Evolutionary conservation across 139 green algal species (phyloP), one percentile per base, ranked within the genome.

Genomic region (Astrephomene gubernaculifera): DNA sequence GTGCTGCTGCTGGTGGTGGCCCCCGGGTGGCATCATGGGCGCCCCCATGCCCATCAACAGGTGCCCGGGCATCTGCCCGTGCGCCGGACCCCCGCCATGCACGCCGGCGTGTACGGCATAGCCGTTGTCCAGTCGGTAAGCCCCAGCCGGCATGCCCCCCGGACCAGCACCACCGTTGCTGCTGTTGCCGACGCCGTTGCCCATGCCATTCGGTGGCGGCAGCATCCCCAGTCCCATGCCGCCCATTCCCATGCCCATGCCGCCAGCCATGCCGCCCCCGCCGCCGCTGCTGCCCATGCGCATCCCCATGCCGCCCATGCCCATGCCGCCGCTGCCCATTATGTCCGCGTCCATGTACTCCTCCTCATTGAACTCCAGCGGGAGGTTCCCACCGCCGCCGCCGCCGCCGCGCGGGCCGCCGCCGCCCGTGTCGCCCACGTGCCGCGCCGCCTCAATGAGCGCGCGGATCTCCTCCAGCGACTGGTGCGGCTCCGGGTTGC

Each of bases 401-500:
- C n/a, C n/a, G n/a, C n/a, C n/a, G n/a, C n/a, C 12, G 41, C 19
- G 35, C 29, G 10, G 27, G 53, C 44, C 27, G 45, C 53, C n/a
- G 22, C 69, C 53, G 10, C 35, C 64, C 14, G 63, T 4, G 44
- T 84, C 78, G 24, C 78, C 78, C 24, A 84, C 31, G 12, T 33
- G 49, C 14, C 86, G 63, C 14, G 87, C 87, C 31, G 65, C 35
- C 35, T 86, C 43, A 31, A 93, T 89, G 54, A 94, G 80, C 19
- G 17, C 35, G 57, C 84, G 82, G 86, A 94, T 93, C 21, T 92
- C 91, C 6, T 94, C 91, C 54, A 93, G 60, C n/a, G 54, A 86
- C 82, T 94, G 90, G 19, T 81, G 65, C 21, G 90, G 86, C 61
- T 87, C 81, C 14, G 86, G 64, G 29, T 31, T 49, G 35, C 61